Base-by-base conservation (phyloP, 345 rosid genomes). In the Adansonia digitata region DNA sequence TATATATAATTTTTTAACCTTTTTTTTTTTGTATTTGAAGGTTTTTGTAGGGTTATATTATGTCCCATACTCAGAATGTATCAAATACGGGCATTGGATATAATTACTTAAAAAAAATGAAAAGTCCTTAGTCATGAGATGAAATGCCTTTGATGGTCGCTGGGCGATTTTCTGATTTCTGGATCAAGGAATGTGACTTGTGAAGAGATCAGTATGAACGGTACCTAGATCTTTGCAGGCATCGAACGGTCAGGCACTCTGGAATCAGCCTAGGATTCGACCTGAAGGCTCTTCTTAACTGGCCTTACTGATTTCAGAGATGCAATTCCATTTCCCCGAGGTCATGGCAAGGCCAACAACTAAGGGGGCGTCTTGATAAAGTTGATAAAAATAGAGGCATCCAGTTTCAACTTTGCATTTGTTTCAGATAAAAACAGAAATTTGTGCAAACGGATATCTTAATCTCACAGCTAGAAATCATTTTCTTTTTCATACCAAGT, bases 201-300 rank as follows among this genome's bases (percentile, higher is more conserved):
- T 59, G 81, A 42, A 77, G 45, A 62, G 97, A 91, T 77, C 83
- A 88, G 75, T 88, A 83, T 17, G 99, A 92, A 56, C 90, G 94
- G 98, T 93, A 91, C 73, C 43, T 91, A 69, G 99, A 95, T 81
- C 84, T 95, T 69, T 83, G 91, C 73, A 81, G 88, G 86, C 88
- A 95, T 37, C 96, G 99, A 71, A 84, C 97, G 15, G 94, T 87
- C 60, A 81, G 82, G 76, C 91, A 86, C 74, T 88, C 97, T 0
- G 62, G 35, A 56, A 24, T 56, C 34, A 56, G 62, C 62, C 34
- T 56, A 56, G 7, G 35, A 35, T 56, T 56, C 34, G 35, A 56
- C 62, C 62, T 4, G 7, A 56, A 24, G 62, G 62, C 26, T 56
- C 62, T 56, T 18, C 62, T 56, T 26, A 56, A 56, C 62, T 27